Evolutionary conservation across 257 asterid genomes (phyloP).

Genomic region (Przewalskia tangutica): DNA sequence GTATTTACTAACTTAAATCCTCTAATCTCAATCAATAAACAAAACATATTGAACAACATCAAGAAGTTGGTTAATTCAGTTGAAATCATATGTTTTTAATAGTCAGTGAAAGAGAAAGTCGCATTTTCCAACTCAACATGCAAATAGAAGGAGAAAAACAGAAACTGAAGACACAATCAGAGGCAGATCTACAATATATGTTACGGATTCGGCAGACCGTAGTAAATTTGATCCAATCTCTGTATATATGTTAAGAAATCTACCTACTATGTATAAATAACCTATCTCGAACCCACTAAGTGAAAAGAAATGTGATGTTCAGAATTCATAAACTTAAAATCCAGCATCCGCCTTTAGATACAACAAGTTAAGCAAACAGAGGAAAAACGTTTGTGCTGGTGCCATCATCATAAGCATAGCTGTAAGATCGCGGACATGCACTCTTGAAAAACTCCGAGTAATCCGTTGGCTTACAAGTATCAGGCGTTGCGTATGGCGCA

Average conservation of each 20-base stretch:
- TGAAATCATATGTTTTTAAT: too few species aligned
- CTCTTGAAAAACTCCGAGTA: conserved; percentile 25
- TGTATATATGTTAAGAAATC: not conserved
- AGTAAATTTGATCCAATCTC: not conserved
- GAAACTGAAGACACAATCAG: too few species aligned
- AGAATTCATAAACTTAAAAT: not conserved
- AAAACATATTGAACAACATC: too few species aligned
- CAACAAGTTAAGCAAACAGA: not conserved
- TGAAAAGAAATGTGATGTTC: not conserved
- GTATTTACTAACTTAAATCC: too few species aligned
- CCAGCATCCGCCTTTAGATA: not conserved
- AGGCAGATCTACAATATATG: not conserved
- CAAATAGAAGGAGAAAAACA: too few species aligned
- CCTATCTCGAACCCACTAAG: not conserved
- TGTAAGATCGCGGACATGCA: conserved; percentile 34
- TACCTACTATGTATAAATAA: not conserved
- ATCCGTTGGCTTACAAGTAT: conserved; percentile 21
- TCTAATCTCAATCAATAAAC: too few species aligned
- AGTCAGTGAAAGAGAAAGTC: too few species aligned
- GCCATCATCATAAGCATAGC: conserved; percentile 37
- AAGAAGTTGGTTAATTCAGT: too few species aligned
- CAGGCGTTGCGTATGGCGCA: conserved; percentile 23
- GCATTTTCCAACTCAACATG: too few species aligned
- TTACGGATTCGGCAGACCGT: not conserved
- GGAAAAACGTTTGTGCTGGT: conserved; percentile 21